phyloP scores from a whole-genome alignment of 805 yeast genomes.

The Debaryomyces maramus region DNA sequence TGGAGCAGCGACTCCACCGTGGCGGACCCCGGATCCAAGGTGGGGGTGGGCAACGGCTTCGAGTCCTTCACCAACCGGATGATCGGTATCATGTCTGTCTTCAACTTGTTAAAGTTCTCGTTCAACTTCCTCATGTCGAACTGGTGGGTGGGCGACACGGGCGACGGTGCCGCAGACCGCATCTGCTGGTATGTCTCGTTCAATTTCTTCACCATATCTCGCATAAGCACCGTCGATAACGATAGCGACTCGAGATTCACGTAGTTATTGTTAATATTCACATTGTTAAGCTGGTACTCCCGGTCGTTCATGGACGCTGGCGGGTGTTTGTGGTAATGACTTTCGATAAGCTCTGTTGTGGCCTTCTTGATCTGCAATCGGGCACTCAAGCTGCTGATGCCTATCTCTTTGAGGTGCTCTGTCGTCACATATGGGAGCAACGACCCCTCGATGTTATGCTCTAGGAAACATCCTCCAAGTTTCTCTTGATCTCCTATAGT shows the following conservation, averaged over 20 bases:
- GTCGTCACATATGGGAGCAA: constrained; percentile 67
- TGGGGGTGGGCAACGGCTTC: constrained; percentile 69
- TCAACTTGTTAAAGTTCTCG: constrained; percentile 55
- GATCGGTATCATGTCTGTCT: constrained; percentile 66
- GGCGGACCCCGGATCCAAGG: constrained; percentile 41
- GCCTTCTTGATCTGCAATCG: constrained; percentile 62
- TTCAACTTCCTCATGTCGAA: constrained; percentile 42
- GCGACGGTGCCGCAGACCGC: constrained; percentile 11
- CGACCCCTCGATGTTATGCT: constrained; percentile 71
- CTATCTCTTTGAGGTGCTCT: constrained; percentile 73
- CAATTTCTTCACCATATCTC: constrained; percentile 33
- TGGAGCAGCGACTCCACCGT: constrained; percentile 30
- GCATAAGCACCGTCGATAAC: constrained; percentile 34
- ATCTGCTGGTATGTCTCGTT: constrained; percentile 18
- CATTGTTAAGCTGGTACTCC: constrained; percentile 26
- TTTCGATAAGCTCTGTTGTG: constrained; percentile 52
- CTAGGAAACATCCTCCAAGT: constrained; percentile 39
- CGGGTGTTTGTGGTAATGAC: constrained; percentile 29
- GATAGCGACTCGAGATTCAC: constrained; percentile 37
- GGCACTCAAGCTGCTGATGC: constrained; percentile 51
- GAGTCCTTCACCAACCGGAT: constrained; percentile 61
- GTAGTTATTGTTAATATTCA: constrained; percentile 38
- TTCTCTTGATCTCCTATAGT: constrained; percentile 21
- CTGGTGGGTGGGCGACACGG: constrained; percentile 17
- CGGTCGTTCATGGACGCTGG: constrained; percentile 28